Conservation (phyloP, 2,329 filamentous ascomycete species). For the Parastagonospora avenae region DNA sequence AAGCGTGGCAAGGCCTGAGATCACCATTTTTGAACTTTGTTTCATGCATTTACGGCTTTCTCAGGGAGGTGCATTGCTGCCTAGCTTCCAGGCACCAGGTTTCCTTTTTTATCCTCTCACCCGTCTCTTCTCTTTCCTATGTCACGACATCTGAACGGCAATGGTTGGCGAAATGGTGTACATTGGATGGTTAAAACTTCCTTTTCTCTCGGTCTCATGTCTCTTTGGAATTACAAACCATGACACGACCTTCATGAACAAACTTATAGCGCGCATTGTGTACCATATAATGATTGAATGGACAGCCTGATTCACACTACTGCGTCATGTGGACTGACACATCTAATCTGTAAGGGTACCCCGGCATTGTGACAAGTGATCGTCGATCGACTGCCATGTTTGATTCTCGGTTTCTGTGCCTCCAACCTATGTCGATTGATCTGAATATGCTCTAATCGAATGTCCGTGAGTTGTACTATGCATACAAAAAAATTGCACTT, state of each 20-base stretch:
- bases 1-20: slow-evolving; percentile 40
- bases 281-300: slow-evolving; percentile 21
- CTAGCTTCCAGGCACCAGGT: background rate
- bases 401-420: too few relatives aligned
- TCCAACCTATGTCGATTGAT: too few relatives aligned
- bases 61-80: too few relatives aligned
- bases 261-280: slow-evolving; percentile 14
- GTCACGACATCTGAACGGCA: slow-evolving; percentile 16
- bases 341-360: slow-evolving; percentile 1
- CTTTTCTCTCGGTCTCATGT: slow-evolving; percentile 10
- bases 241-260: slow-evolving; percentile 15
- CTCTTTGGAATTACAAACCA: slow-evolving; percentile 19
- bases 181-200: slow-evolving; percentile 12
- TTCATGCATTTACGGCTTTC: background rate
- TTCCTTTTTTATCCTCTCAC: background rate
- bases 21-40: background rate
- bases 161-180: slow-evolving; percentile 13
- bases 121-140: slow-evolving; percentile 6
- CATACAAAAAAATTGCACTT: too few relatives aligned
- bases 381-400: background rate
- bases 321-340: slow-evolving; percentile 2
- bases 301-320: background rate
- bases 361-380: background rate
- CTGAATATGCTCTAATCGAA: too few relatives aligned
- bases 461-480: too few relatives aligned